Evolutionary conservation across 495 filamentous ascomycete species (phyloP), one percentile per base, ranked within the genome.

Genomic region (Hypoxylon lienhwacheense): DNA sequence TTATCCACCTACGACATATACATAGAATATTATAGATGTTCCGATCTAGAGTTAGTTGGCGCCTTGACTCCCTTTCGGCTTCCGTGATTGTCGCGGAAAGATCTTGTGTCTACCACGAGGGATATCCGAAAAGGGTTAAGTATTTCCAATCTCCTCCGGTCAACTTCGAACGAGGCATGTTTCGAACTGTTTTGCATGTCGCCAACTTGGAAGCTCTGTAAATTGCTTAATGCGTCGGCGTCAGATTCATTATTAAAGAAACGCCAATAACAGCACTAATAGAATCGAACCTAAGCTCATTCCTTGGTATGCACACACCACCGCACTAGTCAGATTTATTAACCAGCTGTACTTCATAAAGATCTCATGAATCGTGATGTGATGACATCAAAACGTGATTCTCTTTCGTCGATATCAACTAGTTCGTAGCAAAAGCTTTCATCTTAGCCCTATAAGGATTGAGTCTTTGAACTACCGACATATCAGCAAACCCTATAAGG

Each of bases 31-130:
- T 41, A 26, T 20, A 19, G 19, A 20, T 20, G 19, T 32, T 44
- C 25, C 26, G 14, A 29, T 49, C 37, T n/a, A 39, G n/a, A 21
- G 43, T 44, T 36, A 14, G 14, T 37, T 31, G 19, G 19, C 51
- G 58, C 58, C 34, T 50, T 46, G 57, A 52, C 51, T 41, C 25
- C 31, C 41, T 51, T 55, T 15, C n/a, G 34, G 46, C 39, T 45
- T 40, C 52, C 51, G 51, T 47, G 58, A 61, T 55, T 47, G 14
- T 40, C 47, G 44, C 52, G 58, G 45, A 55, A 40, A 50, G 29
- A 55, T 55, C 46, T 42, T 36, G 21, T 33, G 51, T 47, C 19
- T 34, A 40, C 39, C 37, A 14, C 46, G 58, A 52, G 35, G 19
- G 16, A 3, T 47, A 19, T 40, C 52, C 52, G 47, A 39, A 55